Percentiles rank a stretch among this genome's conserved stretches.
Conservation (phyloP, 345 rosid species). For the Odontarrhena argentea region DNA sequence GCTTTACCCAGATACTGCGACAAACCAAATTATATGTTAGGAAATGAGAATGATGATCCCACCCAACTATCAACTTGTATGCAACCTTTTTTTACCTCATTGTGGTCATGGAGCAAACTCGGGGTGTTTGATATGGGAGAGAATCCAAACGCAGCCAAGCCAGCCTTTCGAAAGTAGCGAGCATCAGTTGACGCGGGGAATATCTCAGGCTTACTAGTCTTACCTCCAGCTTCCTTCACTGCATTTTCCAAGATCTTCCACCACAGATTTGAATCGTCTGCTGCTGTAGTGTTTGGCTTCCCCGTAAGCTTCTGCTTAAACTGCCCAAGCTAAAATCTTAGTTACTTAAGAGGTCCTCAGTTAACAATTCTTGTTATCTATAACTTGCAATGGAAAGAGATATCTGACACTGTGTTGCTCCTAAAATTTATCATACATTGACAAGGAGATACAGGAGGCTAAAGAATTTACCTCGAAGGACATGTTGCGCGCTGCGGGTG, state of each 20-base stretch:
- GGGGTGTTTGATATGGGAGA: conserved; percentile 96
- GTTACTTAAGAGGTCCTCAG: conserved; percentile 26
- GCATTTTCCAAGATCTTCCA: conserved; percentile 84
- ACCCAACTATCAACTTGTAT: neutral
- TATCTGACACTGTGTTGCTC: neutral
- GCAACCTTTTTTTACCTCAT: conserved; percentile 58
- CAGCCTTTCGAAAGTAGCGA: conserved; percentile 66
- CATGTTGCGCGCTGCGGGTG: conserved; percentile 89
- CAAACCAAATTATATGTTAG: conserved; percentile 30
- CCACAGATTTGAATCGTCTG: conserved; percentile 82
- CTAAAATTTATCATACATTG: neutral
- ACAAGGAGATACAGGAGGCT: neutral
- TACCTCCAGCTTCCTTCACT: conserved; percentile 70
- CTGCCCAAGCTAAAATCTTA: conserved; percentile 56
- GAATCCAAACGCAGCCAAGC: conserved; percentile 86
- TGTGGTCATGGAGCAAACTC: conserved; percentile 83
- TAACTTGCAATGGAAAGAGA: neutral
- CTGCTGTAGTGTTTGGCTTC: conserved; percentile 60
- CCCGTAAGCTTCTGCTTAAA: conserved; percentile 76
- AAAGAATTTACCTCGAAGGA: conserved; percentile 64
- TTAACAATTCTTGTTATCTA: neutral
- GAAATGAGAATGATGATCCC: conserved; percentile 5
- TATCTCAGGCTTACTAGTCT: conserved; percentile 70
- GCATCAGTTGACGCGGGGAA: conserved; percentile 93
- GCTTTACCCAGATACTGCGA: conserved; percentile 75